These are phyloP conservation scores for Saccharomycopsis fermentans DNA, from an alignment of 805 yeast genomes.

Conservation along the genomic window DNA sequence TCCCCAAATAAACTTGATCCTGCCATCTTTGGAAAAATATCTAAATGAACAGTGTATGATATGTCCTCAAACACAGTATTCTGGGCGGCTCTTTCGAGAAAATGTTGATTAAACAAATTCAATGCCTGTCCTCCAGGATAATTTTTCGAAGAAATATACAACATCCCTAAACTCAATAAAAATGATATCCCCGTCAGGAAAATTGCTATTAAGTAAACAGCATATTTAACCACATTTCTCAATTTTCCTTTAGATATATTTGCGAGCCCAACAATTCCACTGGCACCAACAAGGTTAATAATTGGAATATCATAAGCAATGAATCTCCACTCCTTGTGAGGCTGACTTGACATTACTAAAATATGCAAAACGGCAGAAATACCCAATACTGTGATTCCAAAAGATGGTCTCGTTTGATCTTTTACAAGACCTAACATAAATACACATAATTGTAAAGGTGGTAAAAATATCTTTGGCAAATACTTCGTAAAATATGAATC, in stretches of 20 bases:
- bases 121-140: slow-evolving; percentile 88
- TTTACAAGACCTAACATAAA: slow-evolving; percentile 65
- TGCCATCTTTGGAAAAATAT: slow-evolving; percentile 75
- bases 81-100: slow-evolving; percentile 20
- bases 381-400: slow-evolving; percentile 35
- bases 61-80: slow-evolving; percentile 17
- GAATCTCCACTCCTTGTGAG: slow-evolving; percentile 94
- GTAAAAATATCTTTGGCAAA: slow-evolving; percentile 26
- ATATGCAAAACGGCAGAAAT: slow-evolving; percentile 47
- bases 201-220: neutral
- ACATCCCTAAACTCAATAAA: slow-evolving; percentile 39
- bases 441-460: slow-evolving; percentile 70
- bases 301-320: slow-evolving; percentile 68
- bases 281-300: slow-evolving; percentile 52
- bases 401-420: slow-evolving; percentile 41
- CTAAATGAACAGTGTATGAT: slow-evolving; percentile 52
- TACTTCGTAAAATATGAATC: slow-evolving; percentile 48
- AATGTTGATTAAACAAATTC: slow-evolving; percentile 36
- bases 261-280: slow-evolving; percentile 37
- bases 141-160: slow-evolving; percentile 57
- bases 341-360: slow-evolving; percentile 62
- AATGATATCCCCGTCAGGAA: slow-evolving; percentile 21
- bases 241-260: slow-evolving; percentile 24
- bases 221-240: slow-evolving; percentile 17
- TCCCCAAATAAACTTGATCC: slow-evolving; percentile 76